Conservation (phyloP, 2,329 filamentous ascomycete species). For the Clonostachys byssicola region DNA sequence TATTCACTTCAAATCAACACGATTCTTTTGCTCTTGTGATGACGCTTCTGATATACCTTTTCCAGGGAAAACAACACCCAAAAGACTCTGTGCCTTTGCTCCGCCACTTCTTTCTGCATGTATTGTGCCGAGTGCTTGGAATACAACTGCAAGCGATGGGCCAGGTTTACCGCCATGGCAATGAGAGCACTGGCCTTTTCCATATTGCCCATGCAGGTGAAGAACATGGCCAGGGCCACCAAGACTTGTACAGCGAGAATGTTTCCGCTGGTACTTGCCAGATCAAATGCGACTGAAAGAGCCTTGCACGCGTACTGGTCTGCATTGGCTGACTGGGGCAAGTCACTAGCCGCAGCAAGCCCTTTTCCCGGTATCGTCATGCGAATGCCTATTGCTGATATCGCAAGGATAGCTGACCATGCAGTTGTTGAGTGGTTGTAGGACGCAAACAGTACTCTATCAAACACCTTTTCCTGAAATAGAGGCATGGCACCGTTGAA, state of each 20-base stretch:
- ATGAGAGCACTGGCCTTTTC: slow-evolving; percentile 30
- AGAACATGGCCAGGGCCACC: slow-evolving; percentile 29
- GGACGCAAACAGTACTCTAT: slow-evolving; percentile 25
- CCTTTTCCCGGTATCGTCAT: slow-evolving; percentile 5
- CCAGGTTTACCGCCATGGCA: slow-evolving; percentile 29
- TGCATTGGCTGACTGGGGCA: slow-evolving; percentile 11
- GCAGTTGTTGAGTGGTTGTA: slow-evolving; percentile 18
- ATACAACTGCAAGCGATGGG: slow-evolving; percentile 28
- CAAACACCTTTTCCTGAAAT: slow-evolving; percentile 27
- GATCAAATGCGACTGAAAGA: slow-evolving; percentile 28
- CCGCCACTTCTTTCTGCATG: slow-evolving; percentile 18
- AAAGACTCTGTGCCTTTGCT: slow-evolving; percentile 28
- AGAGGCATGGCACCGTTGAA: slow-evolving; percentile 30
- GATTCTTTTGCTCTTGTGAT: background rate
- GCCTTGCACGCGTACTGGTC: slow-evolving; percentile 26
- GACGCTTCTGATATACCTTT: slow-evolving; percentile 18
- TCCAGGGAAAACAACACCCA: slow-evolving; percentile 35
- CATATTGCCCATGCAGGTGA: slow-evolving; percentile 27
- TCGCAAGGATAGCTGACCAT: slow-evolving; percentile 32
- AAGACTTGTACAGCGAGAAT: slow-evolving; percentile 31
- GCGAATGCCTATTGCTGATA: slow-evolving; percentile 28
- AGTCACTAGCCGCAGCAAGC: background rate
- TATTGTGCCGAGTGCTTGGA: slow-evolving; percentile 13
- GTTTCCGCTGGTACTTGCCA: slow-evolving; percentile 29
- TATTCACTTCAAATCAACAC: background rate